Percentiles rank a stretch among this genome's conserved stretches.
Conservation (phyloP, 768 basidiomycete species). For the Boletellus sp. region DNA sequence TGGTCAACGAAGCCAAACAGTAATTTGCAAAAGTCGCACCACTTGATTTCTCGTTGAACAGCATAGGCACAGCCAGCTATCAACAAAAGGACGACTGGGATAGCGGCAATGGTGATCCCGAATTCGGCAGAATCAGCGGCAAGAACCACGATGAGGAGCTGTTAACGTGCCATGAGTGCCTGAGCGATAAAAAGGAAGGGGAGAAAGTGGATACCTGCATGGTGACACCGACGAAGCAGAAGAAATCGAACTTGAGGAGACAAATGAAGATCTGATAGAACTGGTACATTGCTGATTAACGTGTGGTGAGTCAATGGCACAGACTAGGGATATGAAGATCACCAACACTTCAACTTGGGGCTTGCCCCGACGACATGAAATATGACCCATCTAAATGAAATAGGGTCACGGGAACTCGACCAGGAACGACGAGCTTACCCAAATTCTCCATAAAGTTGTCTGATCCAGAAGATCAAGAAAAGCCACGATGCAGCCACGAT, state of each 20-base stretch:
- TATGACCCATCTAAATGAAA: slow-evolving; percentile 69
- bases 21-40: slow-evolving; percentile 39
- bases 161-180: not conserved
- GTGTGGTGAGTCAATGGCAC: slow-evolving; percentile 1
- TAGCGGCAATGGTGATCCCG: slow-evolving; percentile 76
- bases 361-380: slow-evolving; percentile 89
- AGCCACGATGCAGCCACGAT: slow-evolving; percentile 67
- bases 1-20: not conserved
- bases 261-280: slow-evolving; percentile 86
- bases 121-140: slow-evolving; percentile 65
- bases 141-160: slow-evolving; percentile 83
- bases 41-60: slow-evolving; percentile 77
- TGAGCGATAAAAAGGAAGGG: not conserved
- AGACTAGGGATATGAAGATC: not conserved
- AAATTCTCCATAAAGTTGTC: slow-evolving; percentile 73
- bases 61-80: slow-evolving; percentile 64
- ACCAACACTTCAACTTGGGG: slow-evolving; percentile 75
- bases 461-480: slow-evolving; percentile 63
- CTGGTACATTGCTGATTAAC: slow-evolving; percentile 72
- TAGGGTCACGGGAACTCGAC: not conserved
- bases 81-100: slow-evolving; percentile 71
- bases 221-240: slow-evolving; percentile 81
- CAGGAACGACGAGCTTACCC: slow-evolving; percentile 49
- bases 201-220: slow-evolving; percentile 58
- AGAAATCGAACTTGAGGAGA: slow-evolving; percentile 87